Evolutionary conservation across 768 basidiomycete species (phyloP), one percentile per base, ranked within the genome.

Genomic region (Sarcomyxa edulis): DNA sequence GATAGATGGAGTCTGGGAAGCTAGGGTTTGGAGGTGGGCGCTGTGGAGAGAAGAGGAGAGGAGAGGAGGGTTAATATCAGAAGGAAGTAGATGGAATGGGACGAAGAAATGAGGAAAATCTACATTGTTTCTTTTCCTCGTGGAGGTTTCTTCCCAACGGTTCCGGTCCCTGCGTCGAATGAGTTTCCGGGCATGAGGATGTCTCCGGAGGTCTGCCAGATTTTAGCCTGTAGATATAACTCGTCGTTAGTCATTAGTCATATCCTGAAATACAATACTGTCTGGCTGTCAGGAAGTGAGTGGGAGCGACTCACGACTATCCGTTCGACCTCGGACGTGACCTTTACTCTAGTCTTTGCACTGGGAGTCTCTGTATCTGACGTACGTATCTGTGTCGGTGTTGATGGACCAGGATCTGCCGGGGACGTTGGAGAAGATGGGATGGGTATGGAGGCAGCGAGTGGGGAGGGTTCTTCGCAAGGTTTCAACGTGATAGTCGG

Each of bases 171-270:
- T 0, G 49, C 45, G 35, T 64, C 54, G 46, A 64, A 72, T 7
- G 56, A 48, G 48, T 74, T 63, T 10, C 74, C 74, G 12, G 77
- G 75, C 61, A 75, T 71, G 12, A 88, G 66, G 24, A 78, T 61
- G 31, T 87, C 84, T 14, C 79, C 75, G 8, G 80, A 64, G 7
- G 78, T 74, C 8, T 64, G 44, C 82, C 84, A 84, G 46, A 90
- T 81, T 51, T 77, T 85, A 19, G 69, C 53, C 87, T 89, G 46
- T 6, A 26, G 36, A 44, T 3, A 12, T 32, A 34, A n/a, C 15
- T 26, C 11, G 9, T 9, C n/a, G 26, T 15, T 8, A 33, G 27
- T 10, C 12, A 28, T 42, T n/a, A n/a, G n/a, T n/a, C n/a, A 33
- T 26, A 14, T 30, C n/a, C 32, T 20, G n/a, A 5, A 4, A 40